phyloP scores from a whole-genome alignment of 2,329 filamentous ascomycete genomes.

The Fusarium musae region DNA sequence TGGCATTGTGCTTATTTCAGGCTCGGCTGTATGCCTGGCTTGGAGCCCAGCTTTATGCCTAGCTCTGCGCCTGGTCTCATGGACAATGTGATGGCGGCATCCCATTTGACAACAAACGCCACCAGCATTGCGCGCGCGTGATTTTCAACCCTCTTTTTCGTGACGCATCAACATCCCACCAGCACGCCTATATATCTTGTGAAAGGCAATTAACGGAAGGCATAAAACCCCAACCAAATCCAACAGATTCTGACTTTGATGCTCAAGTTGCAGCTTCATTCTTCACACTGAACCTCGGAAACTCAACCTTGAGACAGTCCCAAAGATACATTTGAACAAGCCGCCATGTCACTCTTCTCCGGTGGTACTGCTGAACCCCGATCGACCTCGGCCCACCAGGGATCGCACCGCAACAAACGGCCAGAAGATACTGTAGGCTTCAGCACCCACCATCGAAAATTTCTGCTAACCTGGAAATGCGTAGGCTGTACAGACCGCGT shows the following conservation, averaged over 20 bases:
- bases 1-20: neutral
- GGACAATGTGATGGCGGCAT: neutral
- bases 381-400: too few species aligned
- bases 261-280: neutral
- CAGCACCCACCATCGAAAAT: rapidly evolving
- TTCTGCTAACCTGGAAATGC: rapidly evolving
- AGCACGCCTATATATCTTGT: too few species aligned
- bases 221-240: too few species aligned
- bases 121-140: too few species aligned
- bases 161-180: rapidly evolving
- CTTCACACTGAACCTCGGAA: neutral
- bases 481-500: neutral
- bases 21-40: neutral
- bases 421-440: neutral
- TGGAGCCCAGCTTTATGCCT: neutral
- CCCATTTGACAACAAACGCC: neutral
- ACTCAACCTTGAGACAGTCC: neutral
- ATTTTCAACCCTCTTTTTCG: neutral
- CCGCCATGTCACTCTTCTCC: rapidly evolving
- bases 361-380: rapidly evolving
- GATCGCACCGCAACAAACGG: rapidly evolving
- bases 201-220: too few species aligned
- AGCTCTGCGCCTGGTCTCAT: neutral
- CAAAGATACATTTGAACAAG: rapidly evolving
- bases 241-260: too few species aligned